Evolutionary conservation across 2,329 filamentous ascomycete species (phyloP).

Genomic region (Penicillium hesseltinei): DNA sequence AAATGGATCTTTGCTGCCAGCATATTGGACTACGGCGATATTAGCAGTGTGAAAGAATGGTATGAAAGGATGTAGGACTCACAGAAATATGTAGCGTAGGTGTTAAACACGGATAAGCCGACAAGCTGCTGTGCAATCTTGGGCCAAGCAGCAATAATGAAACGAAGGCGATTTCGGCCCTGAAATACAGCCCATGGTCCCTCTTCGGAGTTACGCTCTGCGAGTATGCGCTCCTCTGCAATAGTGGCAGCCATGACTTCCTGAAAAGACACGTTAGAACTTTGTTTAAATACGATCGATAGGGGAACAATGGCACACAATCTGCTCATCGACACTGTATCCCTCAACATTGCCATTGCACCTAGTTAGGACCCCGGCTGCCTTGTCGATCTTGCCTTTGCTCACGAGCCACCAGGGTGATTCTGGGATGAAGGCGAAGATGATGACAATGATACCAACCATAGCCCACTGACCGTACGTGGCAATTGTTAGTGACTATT

Average conservation of each 20-base stretch:
- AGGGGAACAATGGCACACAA: conserved; percentile 20
- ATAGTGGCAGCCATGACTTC: conserved; percentile 39
- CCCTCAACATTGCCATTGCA: conserved; percentile 32
- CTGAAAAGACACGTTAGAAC: conserved; percentile 12
- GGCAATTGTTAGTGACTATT: neutral
- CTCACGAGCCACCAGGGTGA: conserved; percentile 44
- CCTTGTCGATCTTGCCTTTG: conserved; percentile 33
- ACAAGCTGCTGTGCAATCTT: conserved; percentile 44
- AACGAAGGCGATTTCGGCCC: conserved; percentile 39
- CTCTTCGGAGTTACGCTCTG: conserved; percentile 29
- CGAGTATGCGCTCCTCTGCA: conserved; percentile 31
- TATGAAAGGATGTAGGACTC: neutral
- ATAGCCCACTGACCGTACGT: conserved; percentile 41
- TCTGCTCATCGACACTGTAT: conserved; percentile 35
- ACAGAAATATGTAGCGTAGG: conserved; percentile 44
- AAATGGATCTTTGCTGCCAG: conserved; percentile 44
- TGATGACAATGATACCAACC: conserved; percentile 42
- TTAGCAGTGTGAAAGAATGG: conserved; percentile 3
- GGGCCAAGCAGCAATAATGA: conserved; percentile 41
- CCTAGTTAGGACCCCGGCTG: conserved; percentile 29
- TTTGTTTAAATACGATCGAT: neutral
- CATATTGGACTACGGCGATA: conserved; percentile 37
- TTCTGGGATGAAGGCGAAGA: conserved; percentile 37
- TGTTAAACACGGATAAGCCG: conserved; percentile 41
- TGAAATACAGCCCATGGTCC: conserved; percentile 38